Base-by-base conservation (phyloP, 1,284 basidiomycete species). In the Papiliotrema fonsecae region DNA sequence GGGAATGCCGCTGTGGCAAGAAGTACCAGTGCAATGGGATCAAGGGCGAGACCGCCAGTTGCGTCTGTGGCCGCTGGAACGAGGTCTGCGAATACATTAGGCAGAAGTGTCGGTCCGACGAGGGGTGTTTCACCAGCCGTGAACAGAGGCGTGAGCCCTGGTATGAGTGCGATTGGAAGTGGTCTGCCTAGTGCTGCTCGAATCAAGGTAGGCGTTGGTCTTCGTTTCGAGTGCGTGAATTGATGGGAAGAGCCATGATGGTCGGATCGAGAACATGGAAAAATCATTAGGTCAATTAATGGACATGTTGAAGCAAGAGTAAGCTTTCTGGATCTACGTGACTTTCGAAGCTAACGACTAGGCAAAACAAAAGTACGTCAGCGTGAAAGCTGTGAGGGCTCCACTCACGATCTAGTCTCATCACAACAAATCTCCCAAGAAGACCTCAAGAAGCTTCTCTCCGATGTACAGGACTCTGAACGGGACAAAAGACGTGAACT, bases 401-500 rank as follows among this genome's bases (percentile, higher is more conserved):
- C n/a, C 22, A 34, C 40, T 39, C 49, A 47, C 35, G 21, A 18
- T 25, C 6, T 24, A 49, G 30, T 42, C 40, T 32, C 28, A 11
- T 56, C 55, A 4, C 52, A 63, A 13, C 63, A 70, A 36, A 52
- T 56, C 37, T 65, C 61, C 2, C 65, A 69, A 40, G 55, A 55
- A 7, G 66, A 67, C 27, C 43, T 70, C 7, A 66, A 67, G 45
- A 52, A 54, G 13, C 58, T 65, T 6, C 60, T 70, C 2, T 47
- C 56, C 3, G 52, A 47, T 14, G 64, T 64, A 0, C 61, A 69
- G 21, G 62, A 64, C 35, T 59, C 60, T 19, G 70, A 71, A 45
- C 51, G 63, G 13, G 69, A 72, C 54, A 64, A 69, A 6, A 55
- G 70, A 10, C 47, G 62, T 10, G 64, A 69, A 25, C 58, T 74